phyloP scores from a whole-genome alignment of 2,329 filamentous ascomycete genomes.

The Penicillium sp. region DNA sequence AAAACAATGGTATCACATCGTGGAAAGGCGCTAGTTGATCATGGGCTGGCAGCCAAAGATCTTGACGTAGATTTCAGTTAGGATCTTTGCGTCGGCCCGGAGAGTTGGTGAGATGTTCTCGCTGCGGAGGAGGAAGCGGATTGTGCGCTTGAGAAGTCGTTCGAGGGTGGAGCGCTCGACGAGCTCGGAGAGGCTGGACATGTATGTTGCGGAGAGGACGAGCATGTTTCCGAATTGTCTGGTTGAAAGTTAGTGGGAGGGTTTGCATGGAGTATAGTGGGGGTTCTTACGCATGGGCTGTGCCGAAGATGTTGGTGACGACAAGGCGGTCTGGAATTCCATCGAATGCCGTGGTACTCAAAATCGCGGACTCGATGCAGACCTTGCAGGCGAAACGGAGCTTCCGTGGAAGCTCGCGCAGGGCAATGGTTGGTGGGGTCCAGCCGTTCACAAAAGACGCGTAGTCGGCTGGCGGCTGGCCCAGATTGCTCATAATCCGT shows the following conservation, averaged over 20 bases:
- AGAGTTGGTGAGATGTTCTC: conserved; percentile 71
- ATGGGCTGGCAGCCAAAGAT: conserved; percentile 37
- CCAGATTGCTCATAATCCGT: conserved; percentile 33
- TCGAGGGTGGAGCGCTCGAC: conserved; percentile 55
- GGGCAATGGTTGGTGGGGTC: conserved; percentile 14
- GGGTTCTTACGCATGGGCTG: conserved; percentile 80
- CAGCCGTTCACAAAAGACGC: conserved; percentile 11
- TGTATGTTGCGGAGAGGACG: conserved; percentile 76
- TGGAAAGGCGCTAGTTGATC: conserved; percentile 1
- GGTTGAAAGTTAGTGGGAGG: conserved; percentile 1
- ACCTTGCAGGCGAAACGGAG: conserved; percentile 53
- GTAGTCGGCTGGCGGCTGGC: conserved; percentile 22
- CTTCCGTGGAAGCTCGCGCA: conserved; percentile 36
- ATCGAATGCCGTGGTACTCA: conserved; percentile 80
- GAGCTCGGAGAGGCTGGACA: conserved; percentile 57
- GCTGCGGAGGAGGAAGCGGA: conserved; percentile 66
- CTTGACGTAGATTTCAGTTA: conserved; percentile 50
- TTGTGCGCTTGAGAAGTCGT: conserved; percentile 65
- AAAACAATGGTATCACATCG: conserved; percentile 2
- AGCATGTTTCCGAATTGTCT: conserved; percentile 97
- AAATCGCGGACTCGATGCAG: conserved; percentile 69
- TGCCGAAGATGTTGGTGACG: conserved; percentile 94
- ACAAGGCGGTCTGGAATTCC: conserved; percentile 60
- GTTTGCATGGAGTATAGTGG: background rate
- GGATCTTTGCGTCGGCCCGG: conserved; percentile 66